Percentiles rank a stretch among this genome's conserved stretches.
Evolutionary conservation across 2,329 filamentous ascomycete species (phyloP).

Genomic region (Ophiostoma quercus): DNA sequence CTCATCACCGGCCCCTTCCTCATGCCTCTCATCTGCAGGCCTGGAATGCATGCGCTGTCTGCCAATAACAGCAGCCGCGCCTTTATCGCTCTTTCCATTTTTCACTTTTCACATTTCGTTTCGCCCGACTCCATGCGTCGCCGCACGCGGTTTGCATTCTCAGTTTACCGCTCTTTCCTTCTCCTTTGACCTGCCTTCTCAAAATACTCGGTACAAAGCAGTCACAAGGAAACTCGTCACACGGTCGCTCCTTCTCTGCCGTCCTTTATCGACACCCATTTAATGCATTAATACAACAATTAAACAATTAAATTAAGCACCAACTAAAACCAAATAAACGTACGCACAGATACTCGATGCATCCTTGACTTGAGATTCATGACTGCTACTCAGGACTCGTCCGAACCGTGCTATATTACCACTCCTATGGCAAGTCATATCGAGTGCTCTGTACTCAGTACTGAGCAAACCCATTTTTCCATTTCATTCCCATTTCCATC

Average conservation of each 20-base stretch:
- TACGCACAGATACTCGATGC: constrained; percentile 5
- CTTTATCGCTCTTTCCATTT: constrained; percentile 3
- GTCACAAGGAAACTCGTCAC: constrained; percentile 2
- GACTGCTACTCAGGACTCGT: not conserved
- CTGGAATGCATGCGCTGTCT: not conserved
- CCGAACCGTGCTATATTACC: constrained; percentile 5
- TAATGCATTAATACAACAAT: not conserved
- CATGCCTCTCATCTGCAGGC: not conserved
- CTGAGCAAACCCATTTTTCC: not conserved
- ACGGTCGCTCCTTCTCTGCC: not conserved
- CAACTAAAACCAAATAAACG: not conserved
- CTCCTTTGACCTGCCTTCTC: not conserved
- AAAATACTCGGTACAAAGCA: not conserved
- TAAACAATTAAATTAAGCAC: not conserved
- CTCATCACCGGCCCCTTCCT: not conserved
- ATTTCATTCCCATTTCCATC: constrained; percentile 4
- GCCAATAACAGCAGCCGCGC: not conserved
- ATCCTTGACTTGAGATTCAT: not conserved
- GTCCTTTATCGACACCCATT: not conserved
- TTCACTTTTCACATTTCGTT: not conserved
- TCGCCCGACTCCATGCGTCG: no score
- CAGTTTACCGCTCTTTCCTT: not conserved
- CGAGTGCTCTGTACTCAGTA: no score
- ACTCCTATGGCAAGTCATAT: not conserved
- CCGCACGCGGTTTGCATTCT: not conserved